Base-by-base conservation (phyloP, 768 basidiomycete genomes). In the Auricularia cornea region DNA sequence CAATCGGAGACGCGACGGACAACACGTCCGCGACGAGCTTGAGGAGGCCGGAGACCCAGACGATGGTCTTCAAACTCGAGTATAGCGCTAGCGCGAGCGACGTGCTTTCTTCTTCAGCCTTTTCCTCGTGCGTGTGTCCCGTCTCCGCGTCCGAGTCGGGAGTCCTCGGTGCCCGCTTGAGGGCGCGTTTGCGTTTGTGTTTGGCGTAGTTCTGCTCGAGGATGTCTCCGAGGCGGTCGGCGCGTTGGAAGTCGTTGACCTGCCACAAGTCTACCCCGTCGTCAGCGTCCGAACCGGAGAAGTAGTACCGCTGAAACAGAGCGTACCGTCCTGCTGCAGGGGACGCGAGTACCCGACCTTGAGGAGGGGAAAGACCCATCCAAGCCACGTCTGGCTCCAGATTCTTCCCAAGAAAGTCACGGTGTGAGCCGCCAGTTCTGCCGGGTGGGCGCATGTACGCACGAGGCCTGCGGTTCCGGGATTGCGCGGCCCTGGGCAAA, bases 291-390 rank as follows among this genome's bases (percentile, higher is more conserved):
- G n/a, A n/a, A n/a, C n/a, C n/a, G n/a, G n/a, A n/a, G 30, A 10
- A 11, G 28, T 28, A 33, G 23, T 10, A 35, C 10, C 2, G 12
- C 11, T 40, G 20, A 20, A 60, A 31, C 30, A 30, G 4, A n/a
- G 54, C 63, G 8, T 40, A 83, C 85, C 85, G 54, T 87, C 84
- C 68, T 80, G 77, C 72, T 83, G 75, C 12, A 85, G 66, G 0
- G 84, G 84, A 59, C 85, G 75, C 12, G 83, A 80, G 68, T 81
- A 87, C 1, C 85, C 85, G 16, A 86, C 84, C 30, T 75, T 73
- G 3, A 86, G 74, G 63, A 87, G 79, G 0, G 84, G 77, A 31
- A 73, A 73, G 4, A 86, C 68, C 84, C 84, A 86, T 18, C 23
- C 26, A 12, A 57, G 6, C 54, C 54, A 57, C 18, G 20, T 29